Evolutionary conservation across 73 alveolate genomes (phyloP).

Genomic region (Symbiodinium pilosum): DNA sequence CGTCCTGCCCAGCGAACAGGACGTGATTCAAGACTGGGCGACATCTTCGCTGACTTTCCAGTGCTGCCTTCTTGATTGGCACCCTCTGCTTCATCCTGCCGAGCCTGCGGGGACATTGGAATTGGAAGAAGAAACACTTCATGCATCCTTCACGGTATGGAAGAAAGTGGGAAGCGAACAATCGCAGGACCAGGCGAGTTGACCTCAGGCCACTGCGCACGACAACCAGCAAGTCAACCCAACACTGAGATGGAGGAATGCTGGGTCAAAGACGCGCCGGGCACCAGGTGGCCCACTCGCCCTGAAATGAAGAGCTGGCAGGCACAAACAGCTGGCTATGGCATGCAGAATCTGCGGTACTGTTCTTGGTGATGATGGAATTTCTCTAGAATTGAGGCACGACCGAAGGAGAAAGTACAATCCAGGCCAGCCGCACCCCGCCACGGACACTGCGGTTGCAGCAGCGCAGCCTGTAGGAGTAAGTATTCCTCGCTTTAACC

Average conservation of each 20-base stretch:
- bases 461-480: conserved; percentile 1
- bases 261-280: neutral
- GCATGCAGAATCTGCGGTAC: no score
- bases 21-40: no score
- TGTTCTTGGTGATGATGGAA: no score
- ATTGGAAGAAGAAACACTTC: no score
- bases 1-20: no score
- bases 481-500: conserved; percentile 18
- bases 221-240: neutral
- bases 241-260: neutral
- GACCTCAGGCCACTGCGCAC: neutral
- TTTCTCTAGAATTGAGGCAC: no score
- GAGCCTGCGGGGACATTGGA: neutral
- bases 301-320: neutral
- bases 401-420: no score
- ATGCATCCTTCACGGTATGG: no score
- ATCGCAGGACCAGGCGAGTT: neutral
- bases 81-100: neutral
- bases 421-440: neutral
- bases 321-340: no score
- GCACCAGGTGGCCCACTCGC: neutral
- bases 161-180: neutral
- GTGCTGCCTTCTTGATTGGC: neutral
- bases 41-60: neutral
- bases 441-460: neutral